Conservation (phyloP, 2,329 filamentous ascomycete species). For the Aspergillus uvarum region DNA sequence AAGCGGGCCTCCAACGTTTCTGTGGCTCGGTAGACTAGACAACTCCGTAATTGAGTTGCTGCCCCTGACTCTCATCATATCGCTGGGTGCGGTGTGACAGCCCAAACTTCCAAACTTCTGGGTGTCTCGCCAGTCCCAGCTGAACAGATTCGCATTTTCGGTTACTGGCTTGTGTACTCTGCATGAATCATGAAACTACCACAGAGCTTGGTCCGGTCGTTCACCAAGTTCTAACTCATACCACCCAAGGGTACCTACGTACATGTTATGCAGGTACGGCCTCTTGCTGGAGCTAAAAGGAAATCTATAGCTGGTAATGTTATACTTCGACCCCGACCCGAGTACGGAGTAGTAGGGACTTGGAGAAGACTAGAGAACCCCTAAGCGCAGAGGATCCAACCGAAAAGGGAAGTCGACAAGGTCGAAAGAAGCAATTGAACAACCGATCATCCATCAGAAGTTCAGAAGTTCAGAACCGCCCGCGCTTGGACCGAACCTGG, state of each 20-base stretch:
- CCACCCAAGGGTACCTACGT: background rate
- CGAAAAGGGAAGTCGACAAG: background rate
- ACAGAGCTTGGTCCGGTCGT: background rate
- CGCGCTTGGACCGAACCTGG: slow-evolving; percentile 1
- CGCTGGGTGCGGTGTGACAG: background rate
- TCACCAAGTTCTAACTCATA: background rate
- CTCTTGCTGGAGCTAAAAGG: background rate
- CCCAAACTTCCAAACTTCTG: background rate
- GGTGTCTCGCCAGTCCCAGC: background rate
- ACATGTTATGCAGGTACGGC: background rate
- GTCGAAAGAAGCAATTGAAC: slow-evolving; percentile 17
- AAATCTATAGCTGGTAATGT: background rate
- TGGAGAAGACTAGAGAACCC: background rate
- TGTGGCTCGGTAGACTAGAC: slow-evolving; percentile 11
- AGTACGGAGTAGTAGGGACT: background rate
- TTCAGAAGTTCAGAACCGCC: slow-evolving; percentile 8
- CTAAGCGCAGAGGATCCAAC: background rate
- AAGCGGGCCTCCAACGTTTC: slow-evolving; percentile 19
- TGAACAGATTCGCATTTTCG: too few relatives aligned
- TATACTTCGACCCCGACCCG: background rate
- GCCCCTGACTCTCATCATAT: slow-evolving; percentile 8
- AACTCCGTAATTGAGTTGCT: background rate
- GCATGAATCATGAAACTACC: background rate
- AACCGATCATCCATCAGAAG: slow-evolving; percentile 16
- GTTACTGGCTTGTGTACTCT: background rate